Conservation (phyloP, 2,329 filamentous ascomycete species). For the Aspergillus thermomutatus region DNA sequence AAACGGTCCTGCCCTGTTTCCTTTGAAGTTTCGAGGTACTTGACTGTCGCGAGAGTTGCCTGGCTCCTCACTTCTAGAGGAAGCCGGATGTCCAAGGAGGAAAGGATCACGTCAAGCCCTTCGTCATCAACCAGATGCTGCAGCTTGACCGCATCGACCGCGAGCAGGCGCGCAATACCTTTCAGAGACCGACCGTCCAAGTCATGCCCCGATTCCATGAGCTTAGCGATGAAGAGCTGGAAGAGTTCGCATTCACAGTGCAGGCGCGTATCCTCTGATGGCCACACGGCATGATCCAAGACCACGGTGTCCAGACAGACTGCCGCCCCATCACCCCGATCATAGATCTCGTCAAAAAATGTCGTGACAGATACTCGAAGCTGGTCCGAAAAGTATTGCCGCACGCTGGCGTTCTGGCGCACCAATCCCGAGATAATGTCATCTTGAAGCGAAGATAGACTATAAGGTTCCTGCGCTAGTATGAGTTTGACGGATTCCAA, state of each 20-base stretch:
- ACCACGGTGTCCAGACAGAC: conserved; percentile 47
- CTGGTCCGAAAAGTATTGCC: conserved; percentile 41
- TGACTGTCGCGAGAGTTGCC: conserved; percentile 76
- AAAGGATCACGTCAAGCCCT: conserved; percentile 79
- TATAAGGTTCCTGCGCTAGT: conserved; percentile 33
- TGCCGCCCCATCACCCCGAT: conserved; percentile 46
- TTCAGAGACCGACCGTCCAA: conserved; percentile 59
- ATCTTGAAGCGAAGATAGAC: conserved; percentile 42
- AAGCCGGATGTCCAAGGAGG: conserved; percentile 80
- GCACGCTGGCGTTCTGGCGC: conserved; percentile 41
- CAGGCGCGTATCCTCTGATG: conserved; percentile 39
- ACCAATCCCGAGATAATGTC: conserved; percentile 46
- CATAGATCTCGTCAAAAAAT: conserved; percentile 49
- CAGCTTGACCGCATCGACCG: conserved; percentile 51
- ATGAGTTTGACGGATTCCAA: conserved; percentile 44
- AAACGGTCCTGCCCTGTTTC: conserved; percentile 69
- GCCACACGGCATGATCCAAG: conserved; percentile 45
- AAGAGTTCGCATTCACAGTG: conserved; percentile 49
- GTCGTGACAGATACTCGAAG: conserved; percentile 44
- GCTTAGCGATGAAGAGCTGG: conserved; percentile 72
- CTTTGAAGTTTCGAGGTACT: conserved; percentile 74
- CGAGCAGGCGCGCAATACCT: conserved; percentile 57
- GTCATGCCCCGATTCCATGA: conserved; percentile 88
- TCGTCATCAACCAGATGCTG: conserved; percentile 59
- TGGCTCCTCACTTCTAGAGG: conserved; percentile 71